A percentile compares a stretch with the other conserved stretches of the same genome.
Conservation (phyloP, 1,284 basidiomycete genomes). For the Tilletia walkeri region DNA sequence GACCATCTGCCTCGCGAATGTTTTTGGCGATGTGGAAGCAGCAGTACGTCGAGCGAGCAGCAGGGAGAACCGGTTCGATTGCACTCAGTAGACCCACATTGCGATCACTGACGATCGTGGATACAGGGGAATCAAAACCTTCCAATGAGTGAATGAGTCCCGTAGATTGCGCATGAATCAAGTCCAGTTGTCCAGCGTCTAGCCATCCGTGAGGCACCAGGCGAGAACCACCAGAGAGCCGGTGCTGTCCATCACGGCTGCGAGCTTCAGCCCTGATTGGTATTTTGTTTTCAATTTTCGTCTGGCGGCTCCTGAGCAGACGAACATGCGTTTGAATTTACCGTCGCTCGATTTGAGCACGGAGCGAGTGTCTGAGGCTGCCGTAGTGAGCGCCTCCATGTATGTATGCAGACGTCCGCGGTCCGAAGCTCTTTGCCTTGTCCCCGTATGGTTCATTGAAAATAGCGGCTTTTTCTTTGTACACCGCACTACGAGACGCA, state of each 20-base stretch:
- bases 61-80: not conserved
- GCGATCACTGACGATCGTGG: not conserved
- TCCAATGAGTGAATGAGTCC: not conserved
- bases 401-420: not conserved
- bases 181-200: not conserved
- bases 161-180: not conserved
- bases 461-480: not conserved
- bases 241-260: slow-evolving; percentile 1
- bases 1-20: not conserved
- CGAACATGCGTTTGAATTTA: slow-evolving; percentile 9
- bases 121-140: not conserved
- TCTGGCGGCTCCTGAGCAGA: not conserved
- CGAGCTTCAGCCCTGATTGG: not conserved
- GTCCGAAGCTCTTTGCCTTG: not conserved
- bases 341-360: not conserved
- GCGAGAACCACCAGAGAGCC: not conserved
- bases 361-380: not conserved
- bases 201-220: not conserved
- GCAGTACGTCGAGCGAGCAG: not conserved
- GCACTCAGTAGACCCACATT: not conserved
- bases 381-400: not conserved
- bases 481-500: not conserved
- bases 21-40: slow-evolving; percentile 5
- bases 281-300: not conserved
- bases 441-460: not conserved